Base-by-base conservation (phyloP, 805 yeast genomes). In the Saccharomyces jurei region DNA sequence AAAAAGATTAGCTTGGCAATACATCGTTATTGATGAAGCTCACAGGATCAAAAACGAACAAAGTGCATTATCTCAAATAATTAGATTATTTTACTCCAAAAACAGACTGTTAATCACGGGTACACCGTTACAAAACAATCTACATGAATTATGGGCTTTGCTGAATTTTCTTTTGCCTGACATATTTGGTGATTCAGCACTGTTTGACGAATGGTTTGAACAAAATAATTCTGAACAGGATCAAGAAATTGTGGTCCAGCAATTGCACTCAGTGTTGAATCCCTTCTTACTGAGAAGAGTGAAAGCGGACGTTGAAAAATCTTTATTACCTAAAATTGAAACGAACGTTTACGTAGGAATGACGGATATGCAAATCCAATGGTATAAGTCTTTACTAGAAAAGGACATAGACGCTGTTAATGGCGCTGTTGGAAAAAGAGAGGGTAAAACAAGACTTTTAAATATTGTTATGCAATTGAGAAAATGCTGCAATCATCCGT, bases 401-500 rank as follows among this genome's bases (percentile, higher is more conserved):
- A 92, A 90, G 64, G 97, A 92, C 64, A 88, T 92, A 52, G 96
- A 89, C 68, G 97, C 97, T 0, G 97, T 92, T 6, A 92, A 92
- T 70, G 98, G 98, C 44, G 95, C 86, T 2, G 86, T 87, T n/a
- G 96, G 96, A 1, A 90, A 89, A 70, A 78, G 96, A 54, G 98
- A 92, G 68, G 90, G 92, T 6, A 92, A 92, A 66, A 90, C 97
- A 0, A 78, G 98, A 54, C 74, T 94, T 58, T 77, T 92, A 55
- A 92, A 92, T 66, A 92, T 92, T 63, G 97, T 92, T 17, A 91
- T 91, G 98, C 98, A 91, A 71, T 76, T 91, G 59, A 79, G 97
- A 64, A 92, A 92, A 69, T 92, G 97, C 69, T 92, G 98, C 69
- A 92, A 92, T 68, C 99, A 92, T 71, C 98, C 98, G 0, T 92